Conservation (phyloP, 2,329 filamentous ascomycete genomes). For the Colletotrichum ledebouriae region DNA sequence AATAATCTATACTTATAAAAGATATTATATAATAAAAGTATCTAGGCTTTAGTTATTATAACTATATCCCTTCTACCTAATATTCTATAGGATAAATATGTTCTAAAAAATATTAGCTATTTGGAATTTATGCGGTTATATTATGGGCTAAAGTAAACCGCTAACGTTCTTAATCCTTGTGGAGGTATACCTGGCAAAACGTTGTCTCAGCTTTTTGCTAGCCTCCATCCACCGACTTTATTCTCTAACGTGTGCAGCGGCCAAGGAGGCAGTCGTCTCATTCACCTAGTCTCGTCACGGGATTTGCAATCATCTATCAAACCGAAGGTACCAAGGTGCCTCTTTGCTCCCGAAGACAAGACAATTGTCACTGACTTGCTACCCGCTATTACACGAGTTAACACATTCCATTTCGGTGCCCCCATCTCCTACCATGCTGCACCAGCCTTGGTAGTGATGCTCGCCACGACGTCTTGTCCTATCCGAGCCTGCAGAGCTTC, state of each 20-base stretch:
- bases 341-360: not conserved
- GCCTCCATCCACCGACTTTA: too few species aligned
- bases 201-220: not conserved
- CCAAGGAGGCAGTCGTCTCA: not conserved
- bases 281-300: not conserved
- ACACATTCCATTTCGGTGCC: not conserved
- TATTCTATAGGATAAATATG: too few species aligned
- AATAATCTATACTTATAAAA: too few species aligned
- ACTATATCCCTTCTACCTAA: too few species aligned
- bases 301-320: not conserved
- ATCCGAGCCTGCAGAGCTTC: conserved; percentile 9
- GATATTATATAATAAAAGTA: too few species aligned
- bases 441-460: conserved; percentile 28
- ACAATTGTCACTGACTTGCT: not conserved
- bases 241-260: too few species aligned
- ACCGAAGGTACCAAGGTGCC: not conserved
- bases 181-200: not conserved
- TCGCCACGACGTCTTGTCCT: conserved; percentile 25
- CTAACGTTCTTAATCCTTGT: too few species aligned
- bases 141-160: too few species aligned
- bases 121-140: too few species aligned
- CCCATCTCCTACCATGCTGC: conserved; percentile 32
- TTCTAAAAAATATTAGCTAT: too few species aligned
- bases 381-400: not conserved
- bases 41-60: too few species aligned